Evolutionary conservation across 2,329 filamentous ascomycete species (phyloP).

Genomic region (Venturia carpophila): DNA sequence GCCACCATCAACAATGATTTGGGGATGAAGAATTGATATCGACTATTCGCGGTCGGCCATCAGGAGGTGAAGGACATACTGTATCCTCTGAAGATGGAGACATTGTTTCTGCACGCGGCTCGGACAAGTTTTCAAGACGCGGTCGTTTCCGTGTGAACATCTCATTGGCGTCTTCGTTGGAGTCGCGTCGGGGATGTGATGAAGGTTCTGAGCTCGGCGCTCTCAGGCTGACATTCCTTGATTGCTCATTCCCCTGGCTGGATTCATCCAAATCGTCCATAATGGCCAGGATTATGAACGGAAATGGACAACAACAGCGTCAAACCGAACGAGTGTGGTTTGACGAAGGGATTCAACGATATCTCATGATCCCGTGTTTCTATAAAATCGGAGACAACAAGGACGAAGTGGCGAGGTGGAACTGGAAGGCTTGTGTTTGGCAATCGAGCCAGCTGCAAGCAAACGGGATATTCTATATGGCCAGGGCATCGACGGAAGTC

Average conservation of each 20-base stretch:
- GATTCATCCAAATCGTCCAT: constrained; percentile 4
- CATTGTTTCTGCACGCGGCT: neutral
- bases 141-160: constrained; percentile 41
- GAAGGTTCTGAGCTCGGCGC: constrained; percentile 28
- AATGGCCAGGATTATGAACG: neutral
- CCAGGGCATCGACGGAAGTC: neutral
- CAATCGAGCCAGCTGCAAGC: neutral
- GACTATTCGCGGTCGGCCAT: neutral
- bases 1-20: neutral
- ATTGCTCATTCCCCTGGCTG: constrained; percentile 2
- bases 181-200: constrained; percentile 35
- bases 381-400: neutral
- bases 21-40: neutral
- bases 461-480: neutral
- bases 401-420: neutral
- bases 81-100: constrained; percentile 18
- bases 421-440: neutral
- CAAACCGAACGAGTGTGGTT: neutral
- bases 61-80: constrained; percentile 22
- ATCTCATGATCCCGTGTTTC: neutral
- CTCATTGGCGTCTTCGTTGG: constrained; percentile 38
- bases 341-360: neutral
- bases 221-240: constrained; percentile 10
- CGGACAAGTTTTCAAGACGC: constrained; percentile 28
- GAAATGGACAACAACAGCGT: neutral